Percentiles rank a stretch among this genome's conserved stretches.
Evolutionary conservation across 208 protist genomes (phyloP).

Genomic region (Leishmania martiniquensis): DNA sequence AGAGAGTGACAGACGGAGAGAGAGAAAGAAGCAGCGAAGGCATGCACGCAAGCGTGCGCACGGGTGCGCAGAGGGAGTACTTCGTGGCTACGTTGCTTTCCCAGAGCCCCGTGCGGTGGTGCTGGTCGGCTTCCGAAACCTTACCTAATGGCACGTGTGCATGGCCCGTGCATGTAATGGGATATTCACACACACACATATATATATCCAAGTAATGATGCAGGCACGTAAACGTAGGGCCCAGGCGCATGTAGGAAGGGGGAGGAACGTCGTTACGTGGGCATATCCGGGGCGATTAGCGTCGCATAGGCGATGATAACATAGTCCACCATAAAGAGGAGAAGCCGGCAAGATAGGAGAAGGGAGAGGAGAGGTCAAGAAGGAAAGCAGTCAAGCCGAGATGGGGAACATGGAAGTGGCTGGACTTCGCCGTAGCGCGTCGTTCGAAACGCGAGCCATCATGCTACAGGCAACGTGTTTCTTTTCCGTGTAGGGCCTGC

Average conservation of each 20-base stretch:
- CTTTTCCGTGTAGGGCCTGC: too few species aligned
- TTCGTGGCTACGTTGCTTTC: background rate
- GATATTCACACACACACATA: background rate
- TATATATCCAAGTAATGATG: background rate
- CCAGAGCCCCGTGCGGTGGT: background rate
- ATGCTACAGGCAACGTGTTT: background rate
- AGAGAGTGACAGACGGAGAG: conserved; percentile 6
- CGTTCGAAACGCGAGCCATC: background rate
- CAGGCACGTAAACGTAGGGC: background rate
- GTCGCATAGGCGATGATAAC: too few species aligned
- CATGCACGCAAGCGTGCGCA: background rate
- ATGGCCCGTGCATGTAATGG: background rate
- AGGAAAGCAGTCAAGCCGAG: background rate
- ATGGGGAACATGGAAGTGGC: background rate
- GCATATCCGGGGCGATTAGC: too few species aligned
- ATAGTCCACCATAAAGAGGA: background rate
- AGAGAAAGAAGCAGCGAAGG: conserved; percentile 13
- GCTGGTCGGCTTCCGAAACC: background rate
- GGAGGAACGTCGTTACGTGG: too few species aligned
- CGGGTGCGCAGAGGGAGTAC: background rate
- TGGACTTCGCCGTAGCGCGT: background rate
- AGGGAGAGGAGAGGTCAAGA: background rate
- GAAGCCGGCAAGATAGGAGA: background rate
- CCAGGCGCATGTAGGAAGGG: too few species aligned
- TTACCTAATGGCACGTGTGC: background rate